Evolutionary conservation across 352 stramenopile species (phyloP).

Genomic region (Pilasporangium apinafurcum): DNA sequence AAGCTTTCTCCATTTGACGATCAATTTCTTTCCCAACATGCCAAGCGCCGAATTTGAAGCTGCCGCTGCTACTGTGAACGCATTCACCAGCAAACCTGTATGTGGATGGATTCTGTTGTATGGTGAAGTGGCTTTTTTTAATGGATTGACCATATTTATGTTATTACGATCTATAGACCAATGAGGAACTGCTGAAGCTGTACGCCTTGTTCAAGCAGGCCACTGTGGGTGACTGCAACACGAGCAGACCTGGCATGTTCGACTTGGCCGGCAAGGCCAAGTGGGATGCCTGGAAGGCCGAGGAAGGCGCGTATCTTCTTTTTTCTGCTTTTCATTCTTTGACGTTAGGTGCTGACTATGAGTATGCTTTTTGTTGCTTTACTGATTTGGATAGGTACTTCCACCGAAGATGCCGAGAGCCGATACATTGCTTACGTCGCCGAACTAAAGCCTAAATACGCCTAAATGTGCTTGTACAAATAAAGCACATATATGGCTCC

Average conservation of each 20-base stretch:
- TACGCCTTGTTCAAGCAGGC: conserved; percentile 91
- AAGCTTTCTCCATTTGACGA: conserved; percentile 8
- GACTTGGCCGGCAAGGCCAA: conserved; percentile 85
- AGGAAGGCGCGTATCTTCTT: conserved; percentile 40
- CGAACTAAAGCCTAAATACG: no score
- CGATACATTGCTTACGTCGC: no score
- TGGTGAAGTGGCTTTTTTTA: neutral
- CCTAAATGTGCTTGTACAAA: no score
- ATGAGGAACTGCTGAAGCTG: conserved; percentile 87
- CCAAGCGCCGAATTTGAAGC: conserved; percentile 78
- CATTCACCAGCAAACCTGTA: conserved; percentile 71
- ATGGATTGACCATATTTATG: neutral
- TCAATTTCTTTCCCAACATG: neutral
- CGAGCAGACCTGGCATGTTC: conserved; percentile 78
- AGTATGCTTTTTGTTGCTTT: no score
- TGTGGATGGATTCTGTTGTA: neutral
- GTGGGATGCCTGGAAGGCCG: conserved; percentile 83
- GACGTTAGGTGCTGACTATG: no score
- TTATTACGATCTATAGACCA: conserved; percentile 23
- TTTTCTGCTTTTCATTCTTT: conserved; percentile 1
- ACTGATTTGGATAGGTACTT: no score
- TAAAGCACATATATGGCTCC: no score
- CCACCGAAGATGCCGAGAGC: no score
- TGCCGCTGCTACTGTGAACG: conserved; percentile 69
- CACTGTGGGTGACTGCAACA: conserved; percentile 83